phyloP scores from a whole-genome alignment of 805 yeast species.

The Geotrichum ghanense region DNA sequence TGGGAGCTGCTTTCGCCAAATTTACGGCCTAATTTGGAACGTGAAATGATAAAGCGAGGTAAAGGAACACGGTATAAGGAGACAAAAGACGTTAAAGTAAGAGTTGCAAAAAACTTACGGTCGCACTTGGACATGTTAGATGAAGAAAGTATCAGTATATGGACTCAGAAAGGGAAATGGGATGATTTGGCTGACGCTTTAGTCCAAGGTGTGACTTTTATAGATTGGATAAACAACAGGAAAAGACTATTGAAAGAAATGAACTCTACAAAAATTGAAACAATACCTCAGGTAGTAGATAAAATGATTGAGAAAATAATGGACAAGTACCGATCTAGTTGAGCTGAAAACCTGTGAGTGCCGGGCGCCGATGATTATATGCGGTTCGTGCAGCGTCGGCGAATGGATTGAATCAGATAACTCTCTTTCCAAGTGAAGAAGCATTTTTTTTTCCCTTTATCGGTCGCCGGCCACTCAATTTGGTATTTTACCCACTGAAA shows the following conservation, averaged over 20 bases:
- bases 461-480: too few species aligned
- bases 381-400: too few species aligned
- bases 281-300: too few species aligned
- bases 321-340: too few species aligned
- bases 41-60: neutral
- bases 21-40: neutral
- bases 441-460: too few species aligned
- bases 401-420: too few species aligned
- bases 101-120: conserved; percentile 15
- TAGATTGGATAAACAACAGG: conserved; percentile 31
- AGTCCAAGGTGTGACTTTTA: conserved; percentile 46
- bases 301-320: too few species aligned
- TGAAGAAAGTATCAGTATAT: conserved; percentile 6
- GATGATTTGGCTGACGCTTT: conserved; percentile 60
- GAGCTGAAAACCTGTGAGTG: too few species aligned
- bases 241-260: neutral
- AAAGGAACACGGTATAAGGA: conserved; percentile 9
- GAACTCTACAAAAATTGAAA: neutral
- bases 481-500: too few species aligned
- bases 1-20: conserved; percentile 13
- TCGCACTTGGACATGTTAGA: conserved; percentile 5
- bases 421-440: too few species aligned
- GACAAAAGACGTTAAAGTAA: conserved; percentile 17
- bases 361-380: too few species aligned
- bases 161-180: conserved; percentile 29